Evolutionary conservation across 1,139 yeast genomes (phyloP), one percentile per base, ranked within the genome.

Genomic region (Saccharomycopsis hybrid): DNA sequence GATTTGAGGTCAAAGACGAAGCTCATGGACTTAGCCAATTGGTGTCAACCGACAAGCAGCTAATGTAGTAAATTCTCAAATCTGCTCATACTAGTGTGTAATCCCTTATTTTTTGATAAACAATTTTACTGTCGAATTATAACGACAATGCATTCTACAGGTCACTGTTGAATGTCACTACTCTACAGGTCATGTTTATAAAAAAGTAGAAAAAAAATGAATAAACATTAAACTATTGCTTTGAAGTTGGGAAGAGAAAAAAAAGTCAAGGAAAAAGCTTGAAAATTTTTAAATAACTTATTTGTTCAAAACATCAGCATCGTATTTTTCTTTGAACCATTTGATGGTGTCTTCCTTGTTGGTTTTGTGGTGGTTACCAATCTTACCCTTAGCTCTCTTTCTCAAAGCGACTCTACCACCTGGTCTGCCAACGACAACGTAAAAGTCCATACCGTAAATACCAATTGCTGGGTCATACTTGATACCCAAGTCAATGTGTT

Each of bases 381-480:
- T 78, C 65, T 77, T 78, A 67, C 90, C 78, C 73, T 83, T 80
- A 71, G 87, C 79, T 82, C 96, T 87, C 95, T 92, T 92, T 85
- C 98, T 92, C 82, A 97, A 92, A 70, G 97, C 82, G 64, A 92
- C 86, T 81, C 98, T 89, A 81, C 82, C 85, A 80, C 99, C 99
- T 70, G 97, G 95, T 80, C 99, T 90, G 74, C 97, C 97, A 81
- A 92, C 80, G 71, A 90, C 97, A 71, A 92, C 92, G 92, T 89
- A 94, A 85, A 92, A 92, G 78, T 92, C 98, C 99, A 92, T 92
- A 83, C 99, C 98, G 92, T 92, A 94, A 74, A 92, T 92, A 76
- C 98, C 98, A 70, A 92, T 94, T 72, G 87, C 82, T 76, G 99
- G 99, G 77, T 94, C 98, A 80, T 92, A 92, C 82, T 94, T 94